A percentile compares a stretch with the other conserved stretches of the same genome.
Evolutionary conservation across 2,329 filamentous ascomycete genomes (phyloP).

Genomic region (Fonsecaea multimorphosa): DNA sequence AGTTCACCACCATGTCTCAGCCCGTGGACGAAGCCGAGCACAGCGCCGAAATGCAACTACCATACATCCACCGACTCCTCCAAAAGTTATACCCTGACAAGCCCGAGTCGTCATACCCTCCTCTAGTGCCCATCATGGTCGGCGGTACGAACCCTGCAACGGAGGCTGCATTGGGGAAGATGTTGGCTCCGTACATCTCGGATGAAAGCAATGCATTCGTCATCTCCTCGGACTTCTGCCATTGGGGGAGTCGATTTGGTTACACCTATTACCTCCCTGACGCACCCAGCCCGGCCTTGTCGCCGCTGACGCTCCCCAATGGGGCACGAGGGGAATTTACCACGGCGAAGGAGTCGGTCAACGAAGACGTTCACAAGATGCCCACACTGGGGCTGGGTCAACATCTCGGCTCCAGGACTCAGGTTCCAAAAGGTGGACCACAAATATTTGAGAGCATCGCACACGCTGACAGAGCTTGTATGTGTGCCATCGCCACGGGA

Average conservation of each 20-base stretch:
- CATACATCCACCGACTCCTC: conserved; percentile 84
- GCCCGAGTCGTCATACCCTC: conserved; percentile 65
- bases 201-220: conserved; percentile 79
- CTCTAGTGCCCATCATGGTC: conserved; percentile 83
- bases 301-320: conserved; percentile 48
- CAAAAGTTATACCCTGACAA: conserved; percentile 59
- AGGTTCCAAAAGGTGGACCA: conserved; percentile 42
- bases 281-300: conserved; percentile 51
- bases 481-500: conserved; percentile 82
- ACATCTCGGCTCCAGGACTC: conserved; percentile 28
- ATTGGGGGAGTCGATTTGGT: conserved; percentile 85
- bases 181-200: conserved; percentile 78
- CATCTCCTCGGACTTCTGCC: conserved; percentile 94
- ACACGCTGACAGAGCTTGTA: conserved; percentile 77
- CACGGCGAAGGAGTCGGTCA: conserved; percentile 34
- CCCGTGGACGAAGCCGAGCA: conserved; percentile 81
- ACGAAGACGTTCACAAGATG: conserved; percentile 41
- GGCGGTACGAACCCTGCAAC: conserved; percentile 71
- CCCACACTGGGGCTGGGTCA: conserved; percentile 35
- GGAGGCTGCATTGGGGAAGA: conserved; percentile 70
- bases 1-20: conserved; percentile 63
- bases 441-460: conserved; percentile 85
- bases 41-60: conserved; percentile 94
- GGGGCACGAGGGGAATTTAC: conserved; percentile 36
- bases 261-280: conserved; percentile 78